Evolutionary conservation across 2,329 filamentous ascomycete genomes (phyloP).

Genomic region (Talaromyces rugulosus): DNA sequence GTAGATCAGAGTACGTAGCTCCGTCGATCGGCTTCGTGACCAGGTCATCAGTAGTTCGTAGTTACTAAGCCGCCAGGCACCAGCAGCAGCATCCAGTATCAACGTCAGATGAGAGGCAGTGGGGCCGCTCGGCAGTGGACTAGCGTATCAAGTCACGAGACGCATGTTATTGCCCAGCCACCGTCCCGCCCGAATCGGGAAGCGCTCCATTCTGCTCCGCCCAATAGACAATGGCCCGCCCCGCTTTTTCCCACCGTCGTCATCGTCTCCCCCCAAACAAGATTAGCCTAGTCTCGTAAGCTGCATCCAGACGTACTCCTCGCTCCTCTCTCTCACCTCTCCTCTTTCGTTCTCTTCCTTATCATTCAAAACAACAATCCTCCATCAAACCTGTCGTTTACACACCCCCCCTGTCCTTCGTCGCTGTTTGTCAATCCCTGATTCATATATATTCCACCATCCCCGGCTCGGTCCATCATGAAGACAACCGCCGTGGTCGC

Average conservation of each 20-base stretch:
- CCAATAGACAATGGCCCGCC: neutral
- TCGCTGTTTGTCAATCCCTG: neutral
- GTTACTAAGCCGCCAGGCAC: neutral
- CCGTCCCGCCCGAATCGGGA: neutral
- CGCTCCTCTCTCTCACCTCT: conserved; percentile 13
- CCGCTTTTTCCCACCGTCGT: neutral
- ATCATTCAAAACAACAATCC: conserved; percentile 12
- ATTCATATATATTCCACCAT: neutral
- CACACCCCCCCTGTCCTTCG: neutral
- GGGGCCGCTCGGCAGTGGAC: neutral
- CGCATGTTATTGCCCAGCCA: neutral
- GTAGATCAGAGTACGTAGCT: neutral
- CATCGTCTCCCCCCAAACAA: neutral
- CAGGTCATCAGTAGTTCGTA: neutral
- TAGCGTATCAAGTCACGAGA: neutral
- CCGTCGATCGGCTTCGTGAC: neutral
- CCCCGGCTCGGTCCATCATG: conserved; percentile 52
- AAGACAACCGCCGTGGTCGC: conserved; percentile 79
- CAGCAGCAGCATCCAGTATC: neutral
- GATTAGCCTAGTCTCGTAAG: neutral
- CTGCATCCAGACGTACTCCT: neutral
- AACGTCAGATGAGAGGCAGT: neutral
- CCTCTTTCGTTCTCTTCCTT: conserved; percentile 12
- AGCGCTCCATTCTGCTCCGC: neutral
- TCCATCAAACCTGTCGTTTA: neutral